phyloP scores from a whole-genome alignment of 148 eudicot genomes.

The Camellia lanceoleosa region DNA sequence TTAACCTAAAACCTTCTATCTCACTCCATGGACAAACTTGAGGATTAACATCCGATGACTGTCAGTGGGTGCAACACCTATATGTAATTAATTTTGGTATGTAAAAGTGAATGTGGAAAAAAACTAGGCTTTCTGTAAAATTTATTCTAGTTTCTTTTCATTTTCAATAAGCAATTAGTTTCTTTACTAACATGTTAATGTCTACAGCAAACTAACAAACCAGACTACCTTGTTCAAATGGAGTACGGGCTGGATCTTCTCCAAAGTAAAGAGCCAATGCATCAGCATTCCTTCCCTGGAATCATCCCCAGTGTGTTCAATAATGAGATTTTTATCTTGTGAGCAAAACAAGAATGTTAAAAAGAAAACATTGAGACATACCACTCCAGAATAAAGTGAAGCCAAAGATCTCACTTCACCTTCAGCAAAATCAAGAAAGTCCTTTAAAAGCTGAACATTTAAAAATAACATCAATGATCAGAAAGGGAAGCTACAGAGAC shows the following conservation, averaged over 20 bases:
- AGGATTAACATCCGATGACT: neutral
- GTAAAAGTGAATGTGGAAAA: neutral
- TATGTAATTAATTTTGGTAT: neutral
- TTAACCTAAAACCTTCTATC: neutral
- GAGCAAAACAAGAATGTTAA: neutral
- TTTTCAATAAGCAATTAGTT: neutral
- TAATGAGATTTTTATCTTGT: neutral
- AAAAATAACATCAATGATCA: constrained; percentile 17
- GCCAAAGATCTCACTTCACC: constrained; percentile 82
- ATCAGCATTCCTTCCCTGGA: constrained; percentile 86
- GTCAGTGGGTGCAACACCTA: neutral
- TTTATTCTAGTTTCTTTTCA: neutral
- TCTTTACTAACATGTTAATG: neutral
- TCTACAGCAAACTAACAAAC: neutral
- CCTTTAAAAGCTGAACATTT: constrained; percentile 52
- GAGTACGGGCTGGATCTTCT: constrained; percentile 90
- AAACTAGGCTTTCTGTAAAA: neutral
- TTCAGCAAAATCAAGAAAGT: constrained; percentile 73
- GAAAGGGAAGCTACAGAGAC: neutral
- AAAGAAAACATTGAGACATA: constrained; percentile 28
- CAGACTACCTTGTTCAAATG: constrained; percentile 85
- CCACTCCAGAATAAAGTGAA: constrained; percentile 79
- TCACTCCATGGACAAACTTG: neutral
- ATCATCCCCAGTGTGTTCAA: neutral
- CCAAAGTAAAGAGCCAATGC: constrained; percentile 87